Percentiles rank a stretch among this genome's conserved stretches.
Evolutionary conservation across 495 filamentous ascomycete species (phyloP).

Genomic region (Annulohypoxylon nitens): DNA sequence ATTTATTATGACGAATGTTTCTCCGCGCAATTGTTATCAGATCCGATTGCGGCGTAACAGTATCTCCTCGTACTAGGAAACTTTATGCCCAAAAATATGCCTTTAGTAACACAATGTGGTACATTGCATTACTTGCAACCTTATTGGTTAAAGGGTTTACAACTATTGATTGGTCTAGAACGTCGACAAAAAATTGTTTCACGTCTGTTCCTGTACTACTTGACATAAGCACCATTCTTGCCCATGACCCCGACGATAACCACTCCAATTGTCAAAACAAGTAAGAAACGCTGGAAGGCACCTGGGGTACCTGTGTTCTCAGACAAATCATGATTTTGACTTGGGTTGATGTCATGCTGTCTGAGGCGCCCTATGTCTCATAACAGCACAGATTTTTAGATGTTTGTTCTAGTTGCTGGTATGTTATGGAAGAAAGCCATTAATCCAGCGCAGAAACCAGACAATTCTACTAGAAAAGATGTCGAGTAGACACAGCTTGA

Average conservation of each 20-base stretch:
- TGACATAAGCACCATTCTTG: neutral
- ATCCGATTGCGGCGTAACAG: slow-evolving; percentile 43
- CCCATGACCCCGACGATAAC: neutral
- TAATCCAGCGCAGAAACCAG: neutral
- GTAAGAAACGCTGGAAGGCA: neutral
- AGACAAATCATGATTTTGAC: neutral
- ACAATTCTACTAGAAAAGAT: neutral
- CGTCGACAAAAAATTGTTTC: neutral
- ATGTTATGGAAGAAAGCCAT: neutral
- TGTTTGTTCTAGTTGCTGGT: neutral
- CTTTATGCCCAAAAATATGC: neutral
- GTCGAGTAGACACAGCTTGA: neutral
- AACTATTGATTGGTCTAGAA: slow-evolving; percentile 1
- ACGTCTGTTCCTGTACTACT: neutral
- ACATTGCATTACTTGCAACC: neutral
- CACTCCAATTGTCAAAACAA: neutral
- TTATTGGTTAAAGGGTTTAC: neutral
- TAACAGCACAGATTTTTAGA: neutral
- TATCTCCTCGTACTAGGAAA: neutral
- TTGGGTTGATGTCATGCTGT: neutral
- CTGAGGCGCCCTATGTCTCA: neutral
- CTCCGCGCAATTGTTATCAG: slow-evolving; percentile 42
- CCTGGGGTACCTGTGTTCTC: neutral
- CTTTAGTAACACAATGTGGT: neutral
- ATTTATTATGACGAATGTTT: slow-evolving; percentile 39